phyloP scores from a whole-genome alignment of 176 grass and related monocot genomes.

The Carex kokanica region DNA sequence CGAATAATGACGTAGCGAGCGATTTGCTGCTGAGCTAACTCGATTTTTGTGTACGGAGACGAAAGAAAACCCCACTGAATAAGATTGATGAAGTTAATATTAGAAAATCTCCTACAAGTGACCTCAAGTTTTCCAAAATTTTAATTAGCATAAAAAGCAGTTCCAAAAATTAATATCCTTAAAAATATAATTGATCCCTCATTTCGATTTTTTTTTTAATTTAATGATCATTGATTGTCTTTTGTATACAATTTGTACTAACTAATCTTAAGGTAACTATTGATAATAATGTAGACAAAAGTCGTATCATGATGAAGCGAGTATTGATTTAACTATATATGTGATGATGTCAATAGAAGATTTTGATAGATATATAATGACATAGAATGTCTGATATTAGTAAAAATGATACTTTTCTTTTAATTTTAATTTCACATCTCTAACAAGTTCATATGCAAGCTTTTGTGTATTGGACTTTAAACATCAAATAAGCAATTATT shows the following conservation, averaged over 20 bases:
- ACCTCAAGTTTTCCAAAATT: neutral
- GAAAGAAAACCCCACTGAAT: neutral
- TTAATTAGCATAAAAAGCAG: neutral
- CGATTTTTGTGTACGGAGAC: neutral
- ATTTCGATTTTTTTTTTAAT: neutral
- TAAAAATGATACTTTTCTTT: neutral
- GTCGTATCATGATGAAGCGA: neutral
- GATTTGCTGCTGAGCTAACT: neutral
- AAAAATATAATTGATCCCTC: neutral
- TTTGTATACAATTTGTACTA: too few relatives aligned
- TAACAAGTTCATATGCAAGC: neutral
- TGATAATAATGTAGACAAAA: too few relatives aligned
- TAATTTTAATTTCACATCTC: neutral
- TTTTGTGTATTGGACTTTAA: neutral
- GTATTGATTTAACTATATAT: neutral
- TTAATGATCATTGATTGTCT: too few relatives aligned
- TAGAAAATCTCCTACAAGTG: neutral
- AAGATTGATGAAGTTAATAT: neutral
- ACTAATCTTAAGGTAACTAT: too few relatives aligned
- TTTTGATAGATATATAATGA: neutral
- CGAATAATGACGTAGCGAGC: neutral
- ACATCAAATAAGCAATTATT: neutral
- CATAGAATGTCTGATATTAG: neutral
- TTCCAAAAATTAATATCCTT: neutral
- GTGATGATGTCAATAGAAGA: neutral